Percentiles rank a stretch among this genome's conserved stretches.
These are phyloP conservation scores for Aegilops longissima DNA, from an alignment of 176 grass and related monocot genomes.

Conservation along the genomic window DNA sequence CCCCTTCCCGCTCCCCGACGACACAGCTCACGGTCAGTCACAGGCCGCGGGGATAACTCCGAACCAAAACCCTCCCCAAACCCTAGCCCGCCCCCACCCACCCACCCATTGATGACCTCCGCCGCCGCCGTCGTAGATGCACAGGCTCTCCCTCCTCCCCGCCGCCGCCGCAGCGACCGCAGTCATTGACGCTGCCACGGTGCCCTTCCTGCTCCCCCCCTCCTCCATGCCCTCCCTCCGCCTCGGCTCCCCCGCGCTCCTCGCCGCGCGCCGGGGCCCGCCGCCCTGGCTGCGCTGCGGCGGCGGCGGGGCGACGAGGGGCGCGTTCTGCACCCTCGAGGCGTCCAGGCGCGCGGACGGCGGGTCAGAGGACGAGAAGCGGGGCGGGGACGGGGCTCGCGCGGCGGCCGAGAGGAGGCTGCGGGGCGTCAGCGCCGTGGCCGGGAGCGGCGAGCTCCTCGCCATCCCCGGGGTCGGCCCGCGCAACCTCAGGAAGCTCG, in stretches of 20 bases:
- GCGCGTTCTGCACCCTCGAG: conserved; percentile 36
- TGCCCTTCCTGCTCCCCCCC: conserved; percentile 19
- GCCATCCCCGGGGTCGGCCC: conserved; percentile 80
- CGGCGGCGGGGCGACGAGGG: conserved; percentile 11
- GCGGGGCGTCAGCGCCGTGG: conserved; percentile 40
- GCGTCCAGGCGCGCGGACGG: conserved; percentile 20
- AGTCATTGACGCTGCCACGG: conserved; percentile 36
- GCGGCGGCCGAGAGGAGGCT: conserved; percentile 50
- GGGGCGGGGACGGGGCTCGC: conserved; percentile 18
- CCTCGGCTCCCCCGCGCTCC: conserved; percentile 34
- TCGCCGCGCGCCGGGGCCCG: conserved; percentile 14
- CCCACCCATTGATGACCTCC: conserved; percentile 44
- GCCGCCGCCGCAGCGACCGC: conserved; percentile 19
- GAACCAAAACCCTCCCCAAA: conserved; percentile 33
- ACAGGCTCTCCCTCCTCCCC: conserved; percentile 38
- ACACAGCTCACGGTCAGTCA: neutral
- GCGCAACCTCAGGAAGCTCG: conserved; percentile 89
- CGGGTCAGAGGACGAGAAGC: conserved; percentile 27
- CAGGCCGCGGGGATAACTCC: conserved; percentile 18
- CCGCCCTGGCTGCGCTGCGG: conserved; percentile 30
- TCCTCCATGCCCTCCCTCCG: conserved; percentile 57
- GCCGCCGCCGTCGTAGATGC: conserved; percentile 33
- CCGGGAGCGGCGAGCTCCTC: conserved; percentile 63
- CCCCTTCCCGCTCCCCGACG: conserved; percentile 32
- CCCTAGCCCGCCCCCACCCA: conserved; percentile 39